These are phyloP conservation scores for Pseudonectria foliicola DNA, from an alignment of 2,329 filamentous ascomycete genomes.

Conservation along the genomic window DNA sequence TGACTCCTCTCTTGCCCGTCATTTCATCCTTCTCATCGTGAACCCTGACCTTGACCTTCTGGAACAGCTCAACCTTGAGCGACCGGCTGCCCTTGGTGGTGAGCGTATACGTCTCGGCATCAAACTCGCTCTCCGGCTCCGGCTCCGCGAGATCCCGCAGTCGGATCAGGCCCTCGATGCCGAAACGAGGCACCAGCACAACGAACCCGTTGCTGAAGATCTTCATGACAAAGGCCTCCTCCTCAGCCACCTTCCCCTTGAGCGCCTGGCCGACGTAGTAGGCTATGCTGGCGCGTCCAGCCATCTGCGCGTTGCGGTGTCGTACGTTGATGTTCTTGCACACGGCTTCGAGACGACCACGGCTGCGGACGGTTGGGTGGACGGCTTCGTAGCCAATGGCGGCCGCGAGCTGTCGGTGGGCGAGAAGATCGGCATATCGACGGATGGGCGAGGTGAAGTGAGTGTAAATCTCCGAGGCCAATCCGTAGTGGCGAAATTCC, in stretches of 20 bases:
- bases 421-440: conserved; percentile 92
- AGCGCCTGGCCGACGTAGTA: conserved; percentile 98
- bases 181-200: conserved; percentile 90
- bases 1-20: conserved; percentile 91
- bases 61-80: conserved; percentile 72
- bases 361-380: conserved; percentile 73
- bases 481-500: conserved; percentile 94
- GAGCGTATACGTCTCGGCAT: conserved; percentile 78
- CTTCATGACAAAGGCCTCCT: conserved; percentile 94
- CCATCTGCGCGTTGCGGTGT: conserved; percentile 94
- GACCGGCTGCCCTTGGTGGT: conserved; percentile 48
- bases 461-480: conserved; percentile 95
- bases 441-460: conserved; percentile 98
- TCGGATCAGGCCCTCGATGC: conserved; percentile 86
- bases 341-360: conserved; percentile 80
- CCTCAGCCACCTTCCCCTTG: conserved; percentile 66
- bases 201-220: conserved; percentile 97
- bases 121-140: conserved; percentile 74
- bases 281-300: conserved; percentile 86
- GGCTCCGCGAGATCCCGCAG: conserved; percentile 73
- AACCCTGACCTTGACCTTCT: conserved; percentile 83
- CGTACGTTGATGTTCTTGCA: conserved; percentile 98
- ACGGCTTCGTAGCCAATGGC: conserved; percentile 88
- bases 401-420: conserved; percentile 88
- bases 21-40: conserved; percentile 89